Evolutionary conservation across 1,139 yeast species (phyloP).

Genomic region (Pichia sp.): DNA sequence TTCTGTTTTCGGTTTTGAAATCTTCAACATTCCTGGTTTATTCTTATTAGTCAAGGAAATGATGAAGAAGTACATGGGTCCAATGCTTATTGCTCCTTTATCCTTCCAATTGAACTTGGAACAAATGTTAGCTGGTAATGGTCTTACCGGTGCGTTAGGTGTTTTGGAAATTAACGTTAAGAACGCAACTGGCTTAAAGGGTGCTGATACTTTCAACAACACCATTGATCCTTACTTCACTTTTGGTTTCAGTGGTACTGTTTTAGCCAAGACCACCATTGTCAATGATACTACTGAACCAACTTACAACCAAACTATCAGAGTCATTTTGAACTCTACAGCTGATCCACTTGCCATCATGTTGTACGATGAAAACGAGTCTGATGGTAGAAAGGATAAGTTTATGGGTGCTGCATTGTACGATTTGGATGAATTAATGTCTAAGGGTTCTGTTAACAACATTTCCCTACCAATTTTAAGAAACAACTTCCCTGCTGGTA

Average conservation of each 20-base stretch:
- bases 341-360: constrained; percentile 78
- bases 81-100: constrained; percentile 83
- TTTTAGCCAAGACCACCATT: constrained; percentile 64
- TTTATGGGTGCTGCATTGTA: constrained; percentile 74
- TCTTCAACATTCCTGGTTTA: constrained; percentile 83
- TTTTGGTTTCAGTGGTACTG: constrained; percentile 59
- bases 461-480: constrained; percentile 59
- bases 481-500: constrained; percentile 83
- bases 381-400: constrained; percentile 79
- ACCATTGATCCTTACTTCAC: constrained; percentile 89
- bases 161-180: constrained; percentile 69
- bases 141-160: constrained; percentile 81
- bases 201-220: constrained; percentile 67
- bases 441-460: constrained; percentile 51
- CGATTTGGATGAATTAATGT: constrained; percentile 67
- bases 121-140: constrained; percentile 84
- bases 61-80: constrained; percentile 84
- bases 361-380: constrained; percentile 59
- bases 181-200: constrained; percentile 65
- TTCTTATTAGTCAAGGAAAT: constrained; percentile 77
- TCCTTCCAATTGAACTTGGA: constrained; percentile 91
- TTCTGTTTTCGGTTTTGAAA: constrained; percentile 80
- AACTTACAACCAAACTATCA: constrained; percentile 78
- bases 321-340: constrained; percentile 68
- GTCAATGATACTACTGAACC: constrained; percentile 69